Base-by-base conservation (phyloP, 2,329 filamentous ascomycete species). In the Aureobasidium sp. region DNA sequence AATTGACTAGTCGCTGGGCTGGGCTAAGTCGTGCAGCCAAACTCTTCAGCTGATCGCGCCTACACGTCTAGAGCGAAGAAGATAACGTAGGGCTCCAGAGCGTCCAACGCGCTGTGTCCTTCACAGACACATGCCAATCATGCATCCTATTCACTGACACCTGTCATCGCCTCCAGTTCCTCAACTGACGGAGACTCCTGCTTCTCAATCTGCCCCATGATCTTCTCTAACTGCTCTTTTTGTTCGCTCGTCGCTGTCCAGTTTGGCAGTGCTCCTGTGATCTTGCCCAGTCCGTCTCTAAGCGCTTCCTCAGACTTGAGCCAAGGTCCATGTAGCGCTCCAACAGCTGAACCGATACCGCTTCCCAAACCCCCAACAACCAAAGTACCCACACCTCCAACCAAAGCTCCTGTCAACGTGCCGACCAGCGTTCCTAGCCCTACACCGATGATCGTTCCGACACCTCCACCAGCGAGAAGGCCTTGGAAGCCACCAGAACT, bases 331-430 rank as follows among this genome's bases (percentile, higher is more conserved):
- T 69, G 64, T 6, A 69, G 39, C 29, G 71, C 69, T 9, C 72
- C 72, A 39, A 74, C 67, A 3, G 72, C 72, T 16, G 69, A 71
- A 16, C 72, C 72, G 1, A 74, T 66, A 21, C 44, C 44, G 11
- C 44, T 30, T 29, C 44, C 44, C 27, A 47, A 30, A 27, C 71
- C 61, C 7, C 72, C 72, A 10, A 71, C 73, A 5, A 73, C 66
- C 2, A 70, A 71, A 3, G 72, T 65, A 1, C 71, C 67, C 2
- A 68, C 62, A 3, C 69, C 70, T 3, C 70, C 70, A 1, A 72
- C 69, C 11, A 72, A 64, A 29, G 44, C 44, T 47, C 44, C 44
- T 7, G 44, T 47, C 27, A 47, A 47, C 3, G 68, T 68, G 4
- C 69, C 70, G 4, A 68, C 71, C 30, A 72, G 42, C 5, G 67